These are phyloP conservation scores for Telfairia occidentalis DNA, from an alignment of 331 rosid genomes.

Conservation along the genomic window DNA sequence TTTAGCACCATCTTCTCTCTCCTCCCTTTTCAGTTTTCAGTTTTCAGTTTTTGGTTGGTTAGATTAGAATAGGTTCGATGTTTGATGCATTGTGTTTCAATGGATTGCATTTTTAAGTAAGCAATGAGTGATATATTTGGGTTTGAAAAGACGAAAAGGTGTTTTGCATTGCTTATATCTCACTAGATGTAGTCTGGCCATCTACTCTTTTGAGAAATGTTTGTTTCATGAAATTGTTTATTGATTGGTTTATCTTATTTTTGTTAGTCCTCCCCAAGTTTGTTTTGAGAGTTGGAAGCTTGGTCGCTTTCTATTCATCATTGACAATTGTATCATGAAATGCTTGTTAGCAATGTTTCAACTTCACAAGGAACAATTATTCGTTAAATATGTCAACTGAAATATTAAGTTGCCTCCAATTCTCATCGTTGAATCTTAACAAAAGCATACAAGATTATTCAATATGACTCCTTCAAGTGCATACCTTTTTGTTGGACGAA, in stretches of 20 bases:
- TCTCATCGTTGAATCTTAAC: background rate
- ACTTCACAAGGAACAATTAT: background rate
- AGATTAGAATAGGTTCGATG: constrained; percentile 13
- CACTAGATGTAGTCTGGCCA: constrained; percentile 1
- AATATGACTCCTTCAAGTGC: background rate
- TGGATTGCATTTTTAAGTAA: constrained; percentile 19
- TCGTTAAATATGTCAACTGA: background rate
- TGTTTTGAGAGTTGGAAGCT: background rate
- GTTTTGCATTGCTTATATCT: background rate
- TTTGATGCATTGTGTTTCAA: constrained; percentile 17
- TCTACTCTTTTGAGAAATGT: constrained; percentile 2
- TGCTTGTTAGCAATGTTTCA: background rate
- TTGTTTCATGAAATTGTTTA: too few species aligned
- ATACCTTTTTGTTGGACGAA: background rate
- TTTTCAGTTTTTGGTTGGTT: constrained; percentile 29
- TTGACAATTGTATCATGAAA: background rate
- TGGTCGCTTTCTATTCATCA: background rate
- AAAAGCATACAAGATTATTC: background rate
- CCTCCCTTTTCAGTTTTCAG: constrained; percentile 21
- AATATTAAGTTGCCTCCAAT: background rate
- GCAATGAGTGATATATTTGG: background rate
- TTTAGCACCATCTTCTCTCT: constrained; percentile 23
- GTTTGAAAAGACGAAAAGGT: constrained; percentile 12
- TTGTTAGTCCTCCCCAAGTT: background rate
- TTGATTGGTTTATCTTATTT: background rate